Evolutionary conservation across 1,284 basidiomycete genomes (phyloP).

Genomic region (Malassezia arunalokei): DNA sequence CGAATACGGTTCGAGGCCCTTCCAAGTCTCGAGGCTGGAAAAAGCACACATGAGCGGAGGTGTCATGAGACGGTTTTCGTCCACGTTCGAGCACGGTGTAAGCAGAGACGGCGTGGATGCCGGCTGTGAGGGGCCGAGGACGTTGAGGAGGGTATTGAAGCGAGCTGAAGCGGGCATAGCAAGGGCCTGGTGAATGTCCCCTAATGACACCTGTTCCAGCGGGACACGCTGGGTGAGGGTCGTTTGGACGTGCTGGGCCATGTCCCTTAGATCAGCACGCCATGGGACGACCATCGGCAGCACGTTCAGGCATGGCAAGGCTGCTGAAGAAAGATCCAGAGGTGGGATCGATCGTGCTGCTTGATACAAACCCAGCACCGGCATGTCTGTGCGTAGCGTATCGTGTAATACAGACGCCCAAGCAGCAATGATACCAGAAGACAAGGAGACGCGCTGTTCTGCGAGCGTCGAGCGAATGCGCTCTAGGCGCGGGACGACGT

Average conservation of each 20-base stretch:
- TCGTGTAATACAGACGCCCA: conserved; percentile 22
- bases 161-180: conserved; percentile 4
- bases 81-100: neutral
- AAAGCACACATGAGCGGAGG: neutral
- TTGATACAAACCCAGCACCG: conserved; percentile 27
- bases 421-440: conserved; percentile 20
- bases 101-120: neutral
- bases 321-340: conserved; percentile 20
- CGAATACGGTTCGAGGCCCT: neutral
- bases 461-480: neutral
- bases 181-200: conserved; percentile 17
- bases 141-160: conserved; percentile 26
- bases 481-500: neutral
- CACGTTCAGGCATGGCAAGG: conserved; percentile 25
- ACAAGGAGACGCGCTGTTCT: neutral
- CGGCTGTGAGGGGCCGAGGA: conserved; percentile 2
- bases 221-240: conserved; percentile 14
- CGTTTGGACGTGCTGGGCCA: conserved; percentile 2
- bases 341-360: conserved; percentile 20
- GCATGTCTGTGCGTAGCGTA: neutral
- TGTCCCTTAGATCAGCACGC: conserved; percentile 3
- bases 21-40: neutral
- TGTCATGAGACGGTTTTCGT: neutral
- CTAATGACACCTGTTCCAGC: conserved; percentile 22
- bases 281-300: conserved; percentile 20